These are phyloP conservation scores for Suillus americanus DNA, from an alignment of 768 basidiomycete genomes.

Conservation along the genomic window DNA sequence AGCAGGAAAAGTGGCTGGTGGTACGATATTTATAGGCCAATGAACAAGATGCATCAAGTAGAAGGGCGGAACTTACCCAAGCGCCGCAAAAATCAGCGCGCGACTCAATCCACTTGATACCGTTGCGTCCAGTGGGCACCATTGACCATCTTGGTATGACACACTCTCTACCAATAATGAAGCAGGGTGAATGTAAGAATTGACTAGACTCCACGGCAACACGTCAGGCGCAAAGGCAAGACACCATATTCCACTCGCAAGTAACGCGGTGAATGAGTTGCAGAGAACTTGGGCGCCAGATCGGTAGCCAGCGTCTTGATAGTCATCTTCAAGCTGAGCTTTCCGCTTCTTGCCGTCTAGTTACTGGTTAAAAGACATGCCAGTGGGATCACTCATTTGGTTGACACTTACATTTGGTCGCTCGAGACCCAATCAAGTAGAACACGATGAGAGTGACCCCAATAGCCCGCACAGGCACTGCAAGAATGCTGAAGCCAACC, in stretches of 20 bases:
- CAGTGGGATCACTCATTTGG: background rate
- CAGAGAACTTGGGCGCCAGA: conserved; percentile 79
- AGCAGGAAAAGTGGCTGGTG: conserved; percentile 81
- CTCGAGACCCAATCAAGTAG: conserved; percentile 77
- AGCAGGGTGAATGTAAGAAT: conserved; percentile 14
- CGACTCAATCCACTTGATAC: conserved; percentile 56
- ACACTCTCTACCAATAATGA: conserved; percentile 18
- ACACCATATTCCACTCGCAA: conserved; percentile 66
- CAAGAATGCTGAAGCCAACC: conserved; percentile 73
- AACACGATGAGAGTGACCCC: conserved; percentile 70
- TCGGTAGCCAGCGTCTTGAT: conserved; percentile 73
- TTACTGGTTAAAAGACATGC: conserved; percentile 1
- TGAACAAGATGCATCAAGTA: background rate
- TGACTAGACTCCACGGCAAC: conserved; percentile 35
- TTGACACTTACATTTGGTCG: conserved; percentile 68
- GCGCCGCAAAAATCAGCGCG: conserved; percentile 55
- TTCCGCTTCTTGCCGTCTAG: conserved; percentile 76
- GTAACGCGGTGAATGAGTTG: conserved; percentile 68
- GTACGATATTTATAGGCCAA: conserved; percentile 6
- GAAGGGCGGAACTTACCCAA: conserved; percentile 52
- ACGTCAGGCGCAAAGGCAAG: conserved; percentile 48
- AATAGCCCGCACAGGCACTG: conserved; percentile 63
- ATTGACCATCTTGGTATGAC: conserved; percentile 28
- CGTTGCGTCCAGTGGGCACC: conserved; percentile 61
- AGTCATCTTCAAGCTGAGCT: conserved; percentile 73